Conservation (phyloP, 495 filamentous ascomycete genomes). For the Xylaria flabelliformis region DNA sequence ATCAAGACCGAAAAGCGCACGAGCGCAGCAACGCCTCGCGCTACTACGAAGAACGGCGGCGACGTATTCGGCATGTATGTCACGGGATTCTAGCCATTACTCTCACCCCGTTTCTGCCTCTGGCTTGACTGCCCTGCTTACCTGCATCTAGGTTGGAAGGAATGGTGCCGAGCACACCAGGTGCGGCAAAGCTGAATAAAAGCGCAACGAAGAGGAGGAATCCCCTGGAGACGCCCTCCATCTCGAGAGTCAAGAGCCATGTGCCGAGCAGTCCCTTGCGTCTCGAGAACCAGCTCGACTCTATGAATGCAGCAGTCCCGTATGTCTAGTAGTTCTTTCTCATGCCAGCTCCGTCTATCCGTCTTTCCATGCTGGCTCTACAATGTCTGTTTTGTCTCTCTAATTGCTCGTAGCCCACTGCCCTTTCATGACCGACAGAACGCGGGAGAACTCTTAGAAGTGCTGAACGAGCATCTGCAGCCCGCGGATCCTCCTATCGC, state of each 20-base stretch:
- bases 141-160: constrained; percentile 69
- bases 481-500: constrained; percentile 72
- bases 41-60: constrained; percentile 52
- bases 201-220: constrained; percentile 66
- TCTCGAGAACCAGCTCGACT: constrained; percentile 48
- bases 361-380: not conserved
- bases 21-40: constrained; percentile 69
- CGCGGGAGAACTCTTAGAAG: constrained; percentile 80
- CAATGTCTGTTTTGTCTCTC: not conserved
- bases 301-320: constrained; percentile 45
- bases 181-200: constrained; percentile 54
- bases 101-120: not conserved
- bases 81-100: not conserved
- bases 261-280: constrained; percentile 49
- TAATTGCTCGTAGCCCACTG: constrained; percentile 43
- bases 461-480: constrained; percentile 78
- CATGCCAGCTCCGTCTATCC: not conserved
- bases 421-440: constrained; percentile 75
- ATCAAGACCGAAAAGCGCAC: constrained; percentile 66
- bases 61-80: constrained; percentile 88
- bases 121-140: constrained; percentile 22
- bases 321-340: constrained; percentile 23
- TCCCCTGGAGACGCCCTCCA: constrained; percentile 50
- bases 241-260: constrained; percentile 53
- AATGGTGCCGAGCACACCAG: constrained; percentile 76